Conservation (phyloP, 2,329 filamentous ascomycete genomes). For the Pezicula neosporulosa region DNA sequence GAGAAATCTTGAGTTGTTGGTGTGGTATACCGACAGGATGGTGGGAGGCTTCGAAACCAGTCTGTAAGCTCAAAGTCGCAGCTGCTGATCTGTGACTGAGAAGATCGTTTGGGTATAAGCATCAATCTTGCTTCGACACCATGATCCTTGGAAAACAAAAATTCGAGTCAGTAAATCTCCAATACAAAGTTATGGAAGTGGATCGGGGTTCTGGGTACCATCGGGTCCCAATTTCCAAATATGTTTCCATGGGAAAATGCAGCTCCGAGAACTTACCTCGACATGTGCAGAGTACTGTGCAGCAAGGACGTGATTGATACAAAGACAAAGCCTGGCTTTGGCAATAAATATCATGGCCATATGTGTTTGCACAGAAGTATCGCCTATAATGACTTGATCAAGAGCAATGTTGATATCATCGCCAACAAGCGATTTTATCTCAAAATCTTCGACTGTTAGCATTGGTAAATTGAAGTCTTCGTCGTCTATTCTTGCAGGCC, state of each 20-base stretch:
- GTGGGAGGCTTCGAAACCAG: slow-evolving; percentile 70
- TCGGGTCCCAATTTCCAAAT: no score
- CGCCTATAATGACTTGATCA: slow-evolving; percentile 67
- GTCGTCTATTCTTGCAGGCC: slow-evolving; percentile 84
- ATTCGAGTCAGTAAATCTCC: no score
- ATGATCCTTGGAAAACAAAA: slow-evolving; percentile 42
- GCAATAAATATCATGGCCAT: slow-evolving; percentile 83
- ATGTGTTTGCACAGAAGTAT: slow-evolving; percentile 68
- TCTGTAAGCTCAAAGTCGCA: slow-evolving; percentile 75
- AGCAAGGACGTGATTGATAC: slow-evolving; percentile 81
- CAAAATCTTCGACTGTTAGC: slow-evolving; percentile 79
- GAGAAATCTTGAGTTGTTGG: slow-evolving; percentile 54
- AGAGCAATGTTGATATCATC: slow-evolving; percentile 61
- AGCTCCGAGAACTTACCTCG: no score
- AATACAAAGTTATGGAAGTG: no score
- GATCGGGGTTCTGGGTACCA: no score
- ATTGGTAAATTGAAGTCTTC: slow-evolving; percentile 90
- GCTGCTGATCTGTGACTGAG: slow-evolving; percentile 67
- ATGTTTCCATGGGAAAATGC: no score
- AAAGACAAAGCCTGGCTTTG: slow-evolving; percentile 82
- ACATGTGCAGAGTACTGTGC: slow-evolving; percentile 75
- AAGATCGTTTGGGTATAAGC: slow-evolving; percentile 78
- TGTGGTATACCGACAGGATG: slow-evolving; percentile 65
- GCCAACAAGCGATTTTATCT: slow-evolving; percentile 63
- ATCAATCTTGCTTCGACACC: slow-evolving; percentile 52